These are phyloP conservation scores for Zea mays DNA, from an alignment of 176 grass and related monocot species.

Conservation along the genomic window Zm-B73-REFERENCE-NAM-5.0 NC_050105.1:149826501-149827000, in stretches of 20 bases:
- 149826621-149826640: conserved; percentile 33
- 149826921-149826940: too few species aligned
- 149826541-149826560: conserved; percentile 33
- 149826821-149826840: too few species aligned
- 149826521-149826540: conserved; percentile 32
- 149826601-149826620: conserved; percentile 44
- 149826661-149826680: conserved; percentile 50
- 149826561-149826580: conserved; percentile 38
- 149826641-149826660: conserved; percentile 50
- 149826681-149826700: conserved; percentile 48
- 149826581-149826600: conserved; percentile 54
- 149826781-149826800: conserved; percentile 1
- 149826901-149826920: too few species aligned
- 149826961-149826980: too few species aligned
- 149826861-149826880: too few species aligned
- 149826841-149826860: too few species aligned
- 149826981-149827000: too few species aligned
- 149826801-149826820: neutral
- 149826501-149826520: conserved; percentile 26
- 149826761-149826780: conserved; percentile 33
- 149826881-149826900: too few species aligned
- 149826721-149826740: conserved; percentile 49
- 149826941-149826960: too few species aligned
- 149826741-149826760: conserved; percentile 50
- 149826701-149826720: neutral